Evolutionary conservation across 2,329 filamentous ascomycete species (phyloP).

Genomic region (Sordariomycetes sp.): DNA sequence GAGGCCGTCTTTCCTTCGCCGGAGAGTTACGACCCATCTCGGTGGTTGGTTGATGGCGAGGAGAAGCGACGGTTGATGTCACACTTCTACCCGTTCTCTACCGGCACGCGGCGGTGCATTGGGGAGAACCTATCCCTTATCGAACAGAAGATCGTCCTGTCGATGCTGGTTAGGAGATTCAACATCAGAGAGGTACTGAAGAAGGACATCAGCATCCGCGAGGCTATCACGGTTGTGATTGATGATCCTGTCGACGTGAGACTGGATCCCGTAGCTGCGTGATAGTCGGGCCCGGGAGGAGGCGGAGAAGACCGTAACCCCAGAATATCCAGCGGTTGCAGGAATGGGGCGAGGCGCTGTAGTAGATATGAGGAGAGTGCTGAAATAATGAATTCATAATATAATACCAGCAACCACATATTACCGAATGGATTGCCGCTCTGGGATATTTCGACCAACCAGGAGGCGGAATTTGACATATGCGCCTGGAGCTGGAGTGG

Average conservation of each 20-base stretch:
- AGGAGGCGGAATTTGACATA: too few relatives aligned
- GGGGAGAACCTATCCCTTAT: conserved; percentile 5
- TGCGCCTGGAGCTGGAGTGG: too few relatives aligned
- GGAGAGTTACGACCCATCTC: conserved; percentile 1
- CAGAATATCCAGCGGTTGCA: too few relatives aligned
- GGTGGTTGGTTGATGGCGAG: conserved; percentile 1
- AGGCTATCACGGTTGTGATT: not conserved
- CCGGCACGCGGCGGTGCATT: conserved; percentile 5
- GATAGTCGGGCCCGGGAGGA: too few relatives aligned
- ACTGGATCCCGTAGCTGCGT: not conserved
- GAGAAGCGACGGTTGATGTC: not conserved
- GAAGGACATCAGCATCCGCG: not conserved
- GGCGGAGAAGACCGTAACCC: too few relatives aligned
- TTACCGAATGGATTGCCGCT: too few relatives aligned
- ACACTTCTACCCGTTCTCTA: conserved; percentile 5
- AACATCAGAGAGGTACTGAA: not conserved
- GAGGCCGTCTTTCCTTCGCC: conserved; percentile 1
- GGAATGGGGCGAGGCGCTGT: too few relatives aligned
- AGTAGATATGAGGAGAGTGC: too few relatives aligned
- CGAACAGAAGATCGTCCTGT: not conserved
- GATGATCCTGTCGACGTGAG: not conserved
- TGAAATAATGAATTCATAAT: too few relatives aligned
- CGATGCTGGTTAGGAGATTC: not conserved
- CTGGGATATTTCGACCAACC: too few relatives aligned
- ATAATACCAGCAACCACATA: too few relatives aligned